Percentiles rank a stretch among this genome's conserved stretches.
These are phyloP conservation scores for Chamaenerion angustifolium DNA, from an alignment of 345 rosid genomes.

Conservation along the genomic window DNA sequence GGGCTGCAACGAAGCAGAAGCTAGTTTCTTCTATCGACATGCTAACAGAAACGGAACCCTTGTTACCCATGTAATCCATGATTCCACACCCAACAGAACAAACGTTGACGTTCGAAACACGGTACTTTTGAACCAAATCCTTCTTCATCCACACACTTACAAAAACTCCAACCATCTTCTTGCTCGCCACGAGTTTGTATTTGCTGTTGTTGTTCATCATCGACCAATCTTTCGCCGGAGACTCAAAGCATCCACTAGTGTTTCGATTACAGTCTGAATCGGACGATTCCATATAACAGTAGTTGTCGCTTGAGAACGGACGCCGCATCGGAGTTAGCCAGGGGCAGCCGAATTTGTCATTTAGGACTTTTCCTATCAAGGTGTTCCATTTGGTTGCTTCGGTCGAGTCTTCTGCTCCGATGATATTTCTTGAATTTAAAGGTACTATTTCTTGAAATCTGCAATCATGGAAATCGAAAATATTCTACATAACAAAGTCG, in stretches of 20 bases:
- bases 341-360: conserved; percentile 28
- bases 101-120: conserved; percentile 36
- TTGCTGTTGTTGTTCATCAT: conserved; percentile 9
- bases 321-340: conserved; percentile 36
- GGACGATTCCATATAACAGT: conserved; percentile 10
- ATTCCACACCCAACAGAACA: conserved; percentile 66
- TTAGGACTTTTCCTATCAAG: conserved; percentile 47
- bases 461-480: conserved; percentile 5
- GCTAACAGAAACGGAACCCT: conserved; percentile 63
- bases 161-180: conserved; percentile 68
- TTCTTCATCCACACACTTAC: conserved; percentile 60
- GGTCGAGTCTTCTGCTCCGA: conserved; percentile 48
- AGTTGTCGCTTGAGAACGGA: conserved; percentile 27
- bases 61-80: conserved; percentile 63
- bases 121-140: conserved; percentile 29
- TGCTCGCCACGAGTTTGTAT: conserved; percentile 58
- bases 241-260: conserved; percentile 10
- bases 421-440: conserved; percentile 30
- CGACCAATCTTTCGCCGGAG: conserved; percentile 9
- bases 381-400: conserved; percentile 56
- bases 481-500: background rate
- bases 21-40: conserved; percentile 49
- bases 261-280: conserved; percentile 10
- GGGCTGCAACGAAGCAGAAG: conserved; percentile 58
- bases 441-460: conserved; percentile 68